Evolutionary conservation across 2,329 filamentous ascomycete genomes (phyloP).

Genomic region (Corniculantispora saksenae): DNA sequence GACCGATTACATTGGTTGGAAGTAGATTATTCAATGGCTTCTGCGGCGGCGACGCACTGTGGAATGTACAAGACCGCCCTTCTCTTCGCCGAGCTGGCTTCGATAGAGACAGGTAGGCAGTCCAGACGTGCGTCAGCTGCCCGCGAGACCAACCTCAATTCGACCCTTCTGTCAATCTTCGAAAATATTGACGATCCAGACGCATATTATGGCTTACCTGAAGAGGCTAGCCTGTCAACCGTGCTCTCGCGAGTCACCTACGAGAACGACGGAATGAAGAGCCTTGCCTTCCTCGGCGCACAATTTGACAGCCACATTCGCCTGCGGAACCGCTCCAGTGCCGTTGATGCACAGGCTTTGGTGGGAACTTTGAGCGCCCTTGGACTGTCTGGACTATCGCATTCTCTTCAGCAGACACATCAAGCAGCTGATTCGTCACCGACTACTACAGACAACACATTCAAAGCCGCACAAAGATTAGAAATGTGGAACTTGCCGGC

Average conservation of each 20-base stretch:
- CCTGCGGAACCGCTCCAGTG: conserved; percentile 54
- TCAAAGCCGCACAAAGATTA: conserved; percentile 76
- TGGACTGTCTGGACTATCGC: conserved; percentile 82
- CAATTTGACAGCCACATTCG: conserved; percentile 85
- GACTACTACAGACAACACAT: conserved; percentile 68
- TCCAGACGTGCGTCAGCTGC: conserved; percentile 68
- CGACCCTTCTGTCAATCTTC: conserved; percentile 79
- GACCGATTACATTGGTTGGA: conserved; percentile 85
- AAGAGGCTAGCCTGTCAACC: conserved; percentile 72
- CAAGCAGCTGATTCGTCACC: conserved; percentile 59
- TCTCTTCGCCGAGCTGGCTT: conserved; percentile 74
- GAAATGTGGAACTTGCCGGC: conserved; percentile 91
- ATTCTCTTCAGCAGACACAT: conserved; percentile 72
- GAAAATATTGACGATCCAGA: conserved; percentile 94
- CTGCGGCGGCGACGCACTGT: conserved; percentile 72
- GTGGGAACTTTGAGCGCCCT: conserved; percentile 77
- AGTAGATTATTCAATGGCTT: conserved; percentile 70
- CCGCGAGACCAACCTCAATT: conserved; percentile 57
- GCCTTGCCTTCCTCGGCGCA: conserved; percentile 85
- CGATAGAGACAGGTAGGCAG: conserved; percentile 55
- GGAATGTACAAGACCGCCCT: conserved; percentile 86
- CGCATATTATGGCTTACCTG: conserved; percentile 87
- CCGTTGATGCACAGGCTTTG: conserved; percentile 66
- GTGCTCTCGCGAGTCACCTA: conserved; percentile 84
- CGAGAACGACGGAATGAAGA: conserved; percentile 83